Percentiles rank a stretch among this genome's conserved stretches.
phyloP scores from a whole-genome alignment of 352 stramenopile genomes.

The Globisporangium nodosum region DNA sequence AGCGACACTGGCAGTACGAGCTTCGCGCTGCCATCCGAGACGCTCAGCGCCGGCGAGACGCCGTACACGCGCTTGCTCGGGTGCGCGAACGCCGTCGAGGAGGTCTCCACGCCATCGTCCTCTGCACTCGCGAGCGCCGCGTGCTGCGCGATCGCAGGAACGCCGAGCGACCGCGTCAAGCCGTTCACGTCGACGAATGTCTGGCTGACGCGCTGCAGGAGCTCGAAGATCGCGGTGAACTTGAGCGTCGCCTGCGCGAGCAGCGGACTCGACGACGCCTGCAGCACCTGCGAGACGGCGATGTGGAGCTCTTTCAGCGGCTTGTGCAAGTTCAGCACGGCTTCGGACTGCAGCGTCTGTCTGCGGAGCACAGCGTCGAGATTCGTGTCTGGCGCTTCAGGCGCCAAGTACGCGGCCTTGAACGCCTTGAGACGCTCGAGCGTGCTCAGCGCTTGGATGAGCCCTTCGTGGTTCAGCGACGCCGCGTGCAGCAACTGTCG shows the following conservation, averaged over 20 bases:
- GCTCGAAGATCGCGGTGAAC: conserved; percentile 25
- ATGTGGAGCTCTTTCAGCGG: conserved; percentile 67
- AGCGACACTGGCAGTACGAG: conserved; percentile 21
- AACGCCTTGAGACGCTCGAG: conserved; percentile 47
- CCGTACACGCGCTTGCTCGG: conserved; percentile 54
- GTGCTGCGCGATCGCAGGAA: conserved; percentile 51
- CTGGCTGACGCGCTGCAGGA: conserved; percentile 23
- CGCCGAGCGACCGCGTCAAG: conserved; percentile 35
- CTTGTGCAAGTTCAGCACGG: conserved; percentile 33
- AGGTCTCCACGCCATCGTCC: conserved; percentile 26
- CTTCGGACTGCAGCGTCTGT: conserved; percentile 47
- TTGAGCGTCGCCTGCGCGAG: conserved; percentile 6
- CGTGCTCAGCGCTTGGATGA: conserved; percentile 46
- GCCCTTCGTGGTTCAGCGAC: conserved; percentile 63
- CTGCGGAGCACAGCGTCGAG: conserved; percentile 36
- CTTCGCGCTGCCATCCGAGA: neutral
- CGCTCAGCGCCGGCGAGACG: conserved; percentile 44
- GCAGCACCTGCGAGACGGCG: conserved; percentile 46
- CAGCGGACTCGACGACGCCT: conserved; percentile 15
- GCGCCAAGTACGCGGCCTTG: conserved; percentile 16
- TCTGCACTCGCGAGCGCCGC: conserved; percentile 39
- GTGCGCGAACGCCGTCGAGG: conserved; percentile 51
- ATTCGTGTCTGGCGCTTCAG: neutral
- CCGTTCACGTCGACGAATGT: conserved; percentile 21
- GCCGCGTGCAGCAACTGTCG: conserved; percentile 69